Base-by-base conservation (phyloP, 1,284 basidiomycete species). In the Uromyces viciae-fabae region DNA sequence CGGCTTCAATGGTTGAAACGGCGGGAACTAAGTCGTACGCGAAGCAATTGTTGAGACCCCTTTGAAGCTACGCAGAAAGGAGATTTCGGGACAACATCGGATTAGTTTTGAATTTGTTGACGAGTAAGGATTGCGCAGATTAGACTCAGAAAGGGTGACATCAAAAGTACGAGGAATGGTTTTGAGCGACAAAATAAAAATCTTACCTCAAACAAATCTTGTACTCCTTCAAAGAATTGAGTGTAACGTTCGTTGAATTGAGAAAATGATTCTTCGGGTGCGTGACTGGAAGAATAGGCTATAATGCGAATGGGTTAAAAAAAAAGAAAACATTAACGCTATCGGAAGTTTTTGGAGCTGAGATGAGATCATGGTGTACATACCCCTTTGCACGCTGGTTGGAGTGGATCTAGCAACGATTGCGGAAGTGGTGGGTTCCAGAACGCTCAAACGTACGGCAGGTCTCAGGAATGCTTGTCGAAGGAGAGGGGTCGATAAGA, bases 1-100 rank as follows among this genome's bases (percentile, higher is more conserved):
- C 78, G 42, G 78, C 78, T 64, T 81, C 78, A 3, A 81, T 58
- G 25, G 78, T 81, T 38, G 69, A 60, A 25, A 81, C 78, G 38
- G 94, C 91, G 62, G 96, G 96, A 36, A 99, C 97, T 83, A 99
- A 90, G 87, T 99, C 96, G 88, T 99, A 96, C 0, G 96, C 94
- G 86, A 99, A 99, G 88, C 94, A 97, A 90, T 99, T 99, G 90
- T 99, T 99, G 84, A 99, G 89, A 68, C 96, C 96, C 82, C 96
- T 93, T 88, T 98, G 94, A 83, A 96, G 92, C 78, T 81, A 81
- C 31, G 52, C n/a, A n/a, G n/a, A n/a, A n/a, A n/a, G n/a, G n/a
- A n/a, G n/a, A n/a, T n/a, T n/a, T n/a, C n/a, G n/a, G n/a, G n/a
- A n/a, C n/a, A n/a, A n/a, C n/a, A n/a, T n/a, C n/a, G n/a, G n/a